phyloP scores from a whole-genome alignment of 2,329 filamentous ascomycete species.

The Arthroderma sp. region DNA sequence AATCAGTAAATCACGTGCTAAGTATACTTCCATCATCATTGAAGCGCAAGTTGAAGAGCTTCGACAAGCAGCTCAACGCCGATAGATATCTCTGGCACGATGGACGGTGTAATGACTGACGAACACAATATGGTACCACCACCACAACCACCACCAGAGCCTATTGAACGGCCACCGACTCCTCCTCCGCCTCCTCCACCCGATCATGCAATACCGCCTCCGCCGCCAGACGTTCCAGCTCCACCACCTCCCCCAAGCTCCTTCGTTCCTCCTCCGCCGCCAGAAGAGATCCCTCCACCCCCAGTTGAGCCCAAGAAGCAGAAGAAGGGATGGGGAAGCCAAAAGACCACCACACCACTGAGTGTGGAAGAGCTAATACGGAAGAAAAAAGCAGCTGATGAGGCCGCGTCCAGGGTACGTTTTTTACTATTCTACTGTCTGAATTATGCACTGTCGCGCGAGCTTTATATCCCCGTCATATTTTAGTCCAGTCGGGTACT shows the following conservation, averaged over 20 bases:
- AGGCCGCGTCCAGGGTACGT: conserved; percentile 60
- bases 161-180: conserved; percentile 24
- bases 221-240: conserved; percentile 25
- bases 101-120: conserved; percentile 24
- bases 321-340: conserved; percentile 40
- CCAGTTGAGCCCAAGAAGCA: conserved; percentile 33
- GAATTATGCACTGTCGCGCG: too few species aligned
- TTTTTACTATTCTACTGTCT: not conserved
- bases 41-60: too few species aligned
- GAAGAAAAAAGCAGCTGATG: conserved; percentile 76
- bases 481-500: too few species aligned
- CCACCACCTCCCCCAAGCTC: conserved; percentile 24
- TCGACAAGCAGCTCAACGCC: too few species aligned
- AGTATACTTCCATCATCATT: too few species aligned
- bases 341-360: conserved; percentile 39
- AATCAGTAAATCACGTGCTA: too few species aligned
- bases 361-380: conserved; percentile 76
- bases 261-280: conserved; percentile 29
- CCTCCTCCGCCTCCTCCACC: conserved; percentile 30
- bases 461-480: too few species aligned
- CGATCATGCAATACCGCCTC: conserved; percentile 28
- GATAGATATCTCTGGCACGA: conserved; percentile 9
- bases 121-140: conserved; percentile 14
- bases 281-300: conserved; percentile 31
- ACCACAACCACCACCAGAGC: conserved; percentile 25